Conservation (phyloP, 2,329 filamentous ascomycete genomes). For the Clarireedia sp. region DNA sequence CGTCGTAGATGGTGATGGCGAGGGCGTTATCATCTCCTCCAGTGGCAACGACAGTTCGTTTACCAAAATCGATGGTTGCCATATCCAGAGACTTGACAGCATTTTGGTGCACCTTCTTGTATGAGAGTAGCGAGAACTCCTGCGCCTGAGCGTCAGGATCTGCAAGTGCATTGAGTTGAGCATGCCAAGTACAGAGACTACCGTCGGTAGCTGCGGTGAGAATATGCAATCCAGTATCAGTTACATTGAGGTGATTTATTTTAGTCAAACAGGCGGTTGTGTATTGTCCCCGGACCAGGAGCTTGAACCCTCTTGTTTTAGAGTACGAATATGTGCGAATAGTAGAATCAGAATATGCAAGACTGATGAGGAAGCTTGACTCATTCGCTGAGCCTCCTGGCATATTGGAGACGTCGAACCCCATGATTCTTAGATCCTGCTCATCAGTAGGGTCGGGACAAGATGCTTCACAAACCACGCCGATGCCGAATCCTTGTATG, state of each 20-base stretch:
- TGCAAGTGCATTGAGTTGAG: background rate
- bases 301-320: conserved; percentile 34
- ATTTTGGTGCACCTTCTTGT: conserved; percentile 63
- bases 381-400: background rate
- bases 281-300: conserved; percentile 50
- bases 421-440: conserved; percentile 69
- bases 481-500: conserved; percentile 44
- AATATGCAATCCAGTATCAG: conserved; percentile 34
- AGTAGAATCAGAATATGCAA: conserved; percentile 79
- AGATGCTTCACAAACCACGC: conserved; percentile 48
- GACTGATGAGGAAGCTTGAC: conserved; percentile 49
- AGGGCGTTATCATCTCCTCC: conserved; percentile 87
- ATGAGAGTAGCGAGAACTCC: conserved; percentile 13
- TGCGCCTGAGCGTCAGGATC: background rate
- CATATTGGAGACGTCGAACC: conserved; percentile 53
- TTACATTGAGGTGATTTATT: conserved; percentile 33
- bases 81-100: conserved; percentile 62
- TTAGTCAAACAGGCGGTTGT: conserved; percentile 73
- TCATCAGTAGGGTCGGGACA: conserved; percentile 44
- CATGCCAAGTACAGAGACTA: conserved; percentile 55
- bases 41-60: conserved; percentile 50
- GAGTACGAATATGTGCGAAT: conserved; percentile 52
- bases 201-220: conserved; percentile 79
- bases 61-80: conserved; percentile 28
- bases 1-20: conserved; percentile 42